A percentile compares a stretch with the other conserved stretches of the same genome.
These are phyloP conservation scores for Trichoderma gamsii DNA, from an alignment of 495 filamentous ascomycete species.

Conservation along the genomic window DNA sequence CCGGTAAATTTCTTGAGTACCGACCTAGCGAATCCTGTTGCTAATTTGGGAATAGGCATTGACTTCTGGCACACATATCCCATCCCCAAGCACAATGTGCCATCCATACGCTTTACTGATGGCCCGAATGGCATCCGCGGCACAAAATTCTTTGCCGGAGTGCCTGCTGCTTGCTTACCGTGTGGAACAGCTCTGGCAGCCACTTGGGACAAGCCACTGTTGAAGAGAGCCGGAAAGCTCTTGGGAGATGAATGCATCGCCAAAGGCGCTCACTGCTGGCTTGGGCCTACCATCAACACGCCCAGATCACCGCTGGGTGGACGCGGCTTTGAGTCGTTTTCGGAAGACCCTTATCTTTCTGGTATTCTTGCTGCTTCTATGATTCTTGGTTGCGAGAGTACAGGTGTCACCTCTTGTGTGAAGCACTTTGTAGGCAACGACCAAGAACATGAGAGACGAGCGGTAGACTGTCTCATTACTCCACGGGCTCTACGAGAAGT, in stretches of 20 bases:
- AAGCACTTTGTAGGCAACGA: conserved; percentile 89
- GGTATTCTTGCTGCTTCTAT: conserved; percentile 69
- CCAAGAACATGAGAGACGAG: conserved; percentile 73
- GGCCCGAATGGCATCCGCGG: conserved; percentile 76
- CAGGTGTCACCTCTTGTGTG: conserved; percentile 68
- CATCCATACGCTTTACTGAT: conserved; percentile 67
- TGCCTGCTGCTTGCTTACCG: conserved; percentile 63
- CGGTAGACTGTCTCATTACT: conserved; percentile 62
- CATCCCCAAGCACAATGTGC: conserved; percentile 62
- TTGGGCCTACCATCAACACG: conserved; percentile 78
- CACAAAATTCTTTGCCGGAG: conserved; percentile 58
- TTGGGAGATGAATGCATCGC: conserved; percentile 67
- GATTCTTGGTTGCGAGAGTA: conserved; percentile 67
- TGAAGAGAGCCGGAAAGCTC: conserved; percentile 61
- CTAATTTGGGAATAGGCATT: neutral
- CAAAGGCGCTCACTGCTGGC: conserved; percentile 65
- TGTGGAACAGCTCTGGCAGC: conserved; percentile 72
- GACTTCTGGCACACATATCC: conserved; percentile 76
- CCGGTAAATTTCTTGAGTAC: neutral
- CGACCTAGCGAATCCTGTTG: neutral
- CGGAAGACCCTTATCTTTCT: conserved; percentile 73
- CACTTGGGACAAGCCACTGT: conserved; percentile 68
- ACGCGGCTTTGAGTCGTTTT: conserved; percentile 81
- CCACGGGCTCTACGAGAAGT: conserved; percentile 73
- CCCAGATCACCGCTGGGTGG: conserved; percentile 78